These are phyloP conservation scores for Vitis hybrid DNA, from an alignment of 177 flowering plant species.

Conservation along the genomic window DNA sequence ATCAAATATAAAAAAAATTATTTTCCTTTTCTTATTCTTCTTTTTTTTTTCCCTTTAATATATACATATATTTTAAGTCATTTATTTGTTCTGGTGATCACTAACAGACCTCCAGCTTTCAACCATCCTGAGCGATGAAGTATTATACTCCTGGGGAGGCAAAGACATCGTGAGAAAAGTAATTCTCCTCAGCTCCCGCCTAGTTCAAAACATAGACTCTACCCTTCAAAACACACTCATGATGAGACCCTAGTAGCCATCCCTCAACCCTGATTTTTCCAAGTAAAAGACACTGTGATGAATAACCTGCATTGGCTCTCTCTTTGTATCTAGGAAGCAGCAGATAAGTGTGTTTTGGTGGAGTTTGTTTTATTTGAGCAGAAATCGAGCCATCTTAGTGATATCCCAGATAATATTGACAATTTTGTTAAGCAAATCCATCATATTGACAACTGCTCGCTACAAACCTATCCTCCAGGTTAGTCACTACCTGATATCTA, in stretches of 20 bases:
- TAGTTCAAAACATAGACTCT: slow-evolving; percentile 40
- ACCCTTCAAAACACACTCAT: slow-evolving; percentile 37
- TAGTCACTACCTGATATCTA: neutral
- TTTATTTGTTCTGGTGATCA: neutral
- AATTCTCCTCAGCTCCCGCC: slow-evolving; percentile 49
- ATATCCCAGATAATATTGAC: slow-evolving; percentile 39
- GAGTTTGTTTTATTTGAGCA: slow-evolving; percentile 72
- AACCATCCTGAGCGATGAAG: slow-evolving; percentile 49
- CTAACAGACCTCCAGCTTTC: slow-evolving; percentile 47
- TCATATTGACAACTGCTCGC: slow-evolving; percentile 74
- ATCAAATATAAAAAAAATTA: too few species aligned
- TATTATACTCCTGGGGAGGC: slow-evolving; percentile 63
- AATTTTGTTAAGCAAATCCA: slow-evolving; percentile 49
- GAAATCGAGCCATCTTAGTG: slow-evolving; percentile 38
- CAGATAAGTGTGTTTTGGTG: slow-evolving; percentile 66
- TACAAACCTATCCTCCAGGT: slow-evolving; percentile 59
- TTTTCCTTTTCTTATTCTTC: too few species aligned
- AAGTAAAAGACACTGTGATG: too few species aligned
- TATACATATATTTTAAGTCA: neutral
- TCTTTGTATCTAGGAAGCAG: slow-evolving; percentile 59
- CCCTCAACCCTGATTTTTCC: too few species aligned
- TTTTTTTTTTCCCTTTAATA: too few species aligned
- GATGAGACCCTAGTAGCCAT: slow-evolving; percentile 34
- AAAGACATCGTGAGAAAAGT: slow-evolving; percentile 56
- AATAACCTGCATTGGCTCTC: too few species aligned